Base-by-base conservation (phyloP, 1,284 basidiomycete genomes). In the Psilocybe mexicana region DNA sequence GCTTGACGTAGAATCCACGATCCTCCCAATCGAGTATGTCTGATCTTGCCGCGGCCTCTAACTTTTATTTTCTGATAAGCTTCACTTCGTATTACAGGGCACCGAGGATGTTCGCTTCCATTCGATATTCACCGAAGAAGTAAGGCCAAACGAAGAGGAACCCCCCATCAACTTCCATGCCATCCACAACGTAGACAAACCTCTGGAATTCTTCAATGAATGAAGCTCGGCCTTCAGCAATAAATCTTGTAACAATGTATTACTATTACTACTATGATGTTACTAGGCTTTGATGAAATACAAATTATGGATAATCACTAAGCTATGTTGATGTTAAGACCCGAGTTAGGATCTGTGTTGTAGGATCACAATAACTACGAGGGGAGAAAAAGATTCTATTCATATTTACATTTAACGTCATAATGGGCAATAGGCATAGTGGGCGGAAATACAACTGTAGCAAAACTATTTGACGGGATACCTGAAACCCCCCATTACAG, bases 141-240 rank as follows among this genome's bases (percentile, higher is more conserved):
- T 82, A 49, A 74, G 80, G 58, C 72, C 70, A 44, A 75, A 84
- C 59, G 75, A 67, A 35, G 81, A 84, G 48, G 82, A 79, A 2
- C 80, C 76, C 25, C 81, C 85, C 2, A 80, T 75, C 23, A 79
- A 77, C 38, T 91, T 82, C 79, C 74, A 79, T 56, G 89, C 87
- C 11, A 79, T 91, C 62, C 87, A 90, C 63, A 81, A 77, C 1
- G 65, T 67, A 28, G 79, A 82, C 54, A 81, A 76, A 10, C 82
- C 85, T 7, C 74, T 91, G 56, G 81, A 86, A 60, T 90, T 89
- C 72, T 92, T 92, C 79, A 84, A 89, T 66, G 86, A 88, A 74
- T 89, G 69, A 70, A 44, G 11, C 23, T 43, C 11, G 25, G 47
- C 33, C 14, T 30, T 33, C 5, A 46, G n/a, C 23, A 23, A 45